Base-by-base conservation (phyloP, 192 early-diverging fungal genomes). In the Podila clonocystis region DNA sequence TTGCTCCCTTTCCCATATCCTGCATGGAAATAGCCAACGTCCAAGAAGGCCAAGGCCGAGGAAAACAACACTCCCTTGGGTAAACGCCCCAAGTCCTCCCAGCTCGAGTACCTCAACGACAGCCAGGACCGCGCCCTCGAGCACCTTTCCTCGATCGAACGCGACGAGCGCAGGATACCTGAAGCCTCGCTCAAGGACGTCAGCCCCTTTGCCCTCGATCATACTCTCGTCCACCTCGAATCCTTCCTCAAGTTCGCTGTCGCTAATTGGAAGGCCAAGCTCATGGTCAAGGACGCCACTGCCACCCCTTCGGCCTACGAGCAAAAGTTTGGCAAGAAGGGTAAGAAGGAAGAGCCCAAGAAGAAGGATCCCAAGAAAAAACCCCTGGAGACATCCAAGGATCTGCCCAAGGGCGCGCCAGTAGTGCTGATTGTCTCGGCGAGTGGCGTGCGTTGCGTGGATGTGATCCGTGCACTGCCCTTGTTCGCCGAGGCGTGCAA, bases 401-500 rank as follows among this genome's bases (percentile, higher is more conserved):
- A 84, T 13, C 59, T 75, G 31, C 75, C 62, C n/a, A 76, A 67
- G 55, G 87, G 85, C 3, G 60, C 85, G 3, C 90, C 90, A 15
- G 74, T 84, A 9, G 85, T 84, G 9, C 50, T 94, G 60, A 83
- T 94, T 62, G 63, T 94, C 4, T 87, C 88, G 12, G 70, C 86
- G 13, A 87, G 88, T 62, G 93, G 92, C 19, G 82, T 92, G 48
- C 86, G 92, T 26, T 86, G 89, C 0, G 87, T 90, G 2, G 87
- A 93, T 24, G 72, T 94, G 36, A 84, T 86, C 41, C 82, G 89
- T 52, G 77, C 82, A 26, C 59, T 92, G 59, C 85, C 88, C 31
- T 78, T 84, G 45, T 82, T 90, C 17, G 82, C 84, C 28, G 87
- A 89, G 64, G 83, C 86, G 41, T n/a, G 82, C 83, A 86, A 85